Evolutionary conservation across 192 early-diverging fungal species (phyloP), one percentile per base, ranked within the genome.

Genomic region (Coemansia sp.): DNA sequence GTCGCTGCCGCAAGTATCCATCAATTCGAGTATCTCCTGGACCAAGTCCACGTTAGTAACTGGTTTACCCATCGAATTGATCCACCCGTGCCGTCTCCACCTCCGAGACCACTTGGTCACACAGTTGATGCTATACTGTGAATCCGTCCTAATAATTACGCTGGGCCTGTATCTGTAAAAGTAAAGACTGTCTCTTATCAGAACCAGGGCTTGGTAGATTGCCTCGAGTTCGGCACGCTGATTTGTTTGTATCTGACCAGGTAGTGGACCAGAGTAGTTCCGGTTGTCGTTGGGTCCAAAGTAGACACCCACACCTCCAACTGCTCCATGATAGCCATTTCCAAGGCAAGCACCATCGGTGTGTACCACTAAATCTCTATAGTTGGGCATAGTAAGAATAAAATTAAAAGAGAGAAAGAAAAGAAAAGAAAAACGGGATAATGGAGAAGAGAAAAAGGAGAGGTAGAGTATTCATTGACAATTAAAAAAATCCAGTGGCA

Each of bases 261-360:
- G 12, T 9, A 89, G 65, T 2, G 68, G 80, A 58, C 71, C 83
- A 5, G 69, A 72, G 55, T 80, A 71, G 65, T 87, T 88, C 8
- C 82, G 72, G 3, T 65, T 55, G 60, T 88, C 86, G n/a, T 20
- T 50, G 7, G 24, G n/a, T n/a, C 80, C 86, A 58, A 77, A 90
- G 50, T 74, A 87, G 11, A 89, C 84, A 29, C 89, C 87, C 32
- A 81, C 61, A 5, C 87, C 89, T 8, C 84, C 89, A 27, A 64
- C 44, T 4, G 87, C 87, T 7, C 67, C 27, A 12, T 20, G 12
- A 3, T 13, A 8, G 15, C 89, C 89, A 75, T 89, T 89, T 61
- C 65, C 38, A 44, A 66, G 44, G 69, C 86, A 84, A 8, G 82
- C 69, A 6, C 88, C 88, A 62, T 89, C 88, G 2, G 86, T 87